phyloP scores from a whole-genome alignment of 2,329 filamentous ascomycete genomes.

The Lachnellula arida region DNA sequence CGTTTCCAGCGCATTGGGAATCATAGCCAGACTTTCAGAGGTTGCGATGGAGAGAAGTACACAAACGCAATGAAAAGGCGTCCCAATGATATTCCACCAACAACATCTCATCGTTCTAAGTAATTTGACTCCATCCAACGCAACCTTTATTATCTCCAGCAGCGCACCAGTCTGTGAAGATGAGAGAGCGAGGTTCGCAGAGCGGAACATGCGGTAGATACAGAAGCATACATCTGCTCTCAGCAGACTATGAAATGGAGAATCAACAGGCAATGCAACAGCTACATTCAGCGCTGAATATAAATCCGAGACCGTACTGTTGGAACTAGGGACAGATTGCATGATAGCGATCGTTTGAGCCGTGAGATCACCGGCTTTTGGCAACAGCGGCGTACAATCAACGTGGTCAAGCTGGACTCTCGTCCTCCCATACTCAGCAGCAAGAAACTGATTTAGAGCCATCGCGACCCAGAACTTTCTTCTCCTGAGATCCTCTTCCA shows the following conservation, averaged over 20 bases:
- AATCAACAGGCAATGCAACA: neutral
- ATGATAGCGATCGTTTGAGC: conserved; percentile 15
- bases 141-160: conserved; percentile 14
- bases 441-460: conserved; percentile 18
- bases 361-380: conserved; percentile 11
- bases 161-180: neutral
- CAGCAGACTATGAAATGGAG: conserved; percentile 10
- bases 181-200: conserved; percentile 3
- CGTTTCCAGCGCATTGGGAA: conserved; percentile 16
- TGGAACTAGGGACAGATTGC: conserved; percentile 5
- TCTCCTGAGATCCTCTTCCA: conserved; percentile 16
- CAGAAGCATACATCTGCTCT: conserved; percentile 20
- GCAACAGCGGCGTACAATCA: conserved; percentile 7
- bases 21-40: conserved; percentile 14
- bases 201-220: conserved; percentile 15
- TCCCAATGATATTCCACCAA: conserved; percentile 24
- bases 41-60: conserved; percentile 19
- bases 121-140: conserved; percentile 13
- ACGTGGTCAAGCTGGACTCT: conserved; percentile 17
- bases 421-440: conserved; percentile 21
- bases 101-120: conserved; percentile 10
- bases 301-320: neutral
- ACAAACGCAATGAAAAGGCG: conserved; percentile 21
- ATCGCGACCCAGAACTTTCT: conserved; percentile 21
- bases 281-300: neutral